Base-by-base conservation (phyloP, 2,329 filamentous ascomycete species). In the Diaporthe australafricana region DNA sequence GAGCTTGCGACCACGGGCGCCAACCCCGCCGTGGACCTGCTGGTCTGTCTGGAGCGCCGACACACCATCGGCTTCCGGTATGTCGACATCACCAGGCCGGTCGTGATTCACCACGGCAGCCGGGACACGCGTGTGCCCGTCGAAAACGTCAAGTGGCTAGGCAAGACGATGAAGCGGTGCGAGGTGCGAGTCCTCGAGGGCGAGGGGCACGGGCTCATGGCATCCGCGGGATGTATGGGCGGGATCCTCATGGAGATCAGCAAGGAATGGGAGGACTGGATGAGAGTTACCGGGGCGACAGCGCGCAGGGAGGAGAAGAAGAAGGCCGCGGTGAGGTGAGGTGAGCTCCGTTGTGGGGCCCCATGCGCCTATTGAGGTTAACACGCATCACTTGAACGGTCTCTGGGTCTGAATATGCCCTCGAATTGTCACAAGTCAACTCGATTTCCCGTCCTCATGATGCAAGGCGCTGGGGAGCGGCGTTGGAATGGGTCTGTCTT, bases 31-130 rank as follows among this genome's bases (percentile, higher is more conserved):
- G 94, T 97, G 0, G 96, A 99, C 81, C 84, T 99, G 22, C 86
- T 99, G 1, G 93, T 98, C 7, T 99, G 96, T 79, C 87, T 99
- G 1, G 96, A 99, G 81, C 91, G 96, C 27, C 90, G 94, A 35
- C 94, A 97, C 77, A 91, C 93, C 0, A 98, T 99, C 77, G 96
- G 96, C 0, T 99, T 99, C 84, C 91, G 95, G 63, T 99, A 99
- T 79, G 96, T 98, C 22, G 96, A 99, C 79, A 98, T 99, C 75
- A 97, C 93, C 7, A 90, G 95, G 11, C 90, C 94, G 0, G 93
- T 98, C 0, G 92, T 98, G 30, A 98, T 99, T 75, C 96, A 98
- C 78, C 96, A 99, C 80, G 96, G 96, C 47, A 94, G 91, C 78
- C 91, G 93, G 77, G 96, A 99, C 78, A 95, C 93, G 8, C 90